These are phyloP conservation scores for Parachaetomium inaequale DNA, from an alignment of 495 filamentous ascomycete genomes.

Conservation along the genomic window DNA sequence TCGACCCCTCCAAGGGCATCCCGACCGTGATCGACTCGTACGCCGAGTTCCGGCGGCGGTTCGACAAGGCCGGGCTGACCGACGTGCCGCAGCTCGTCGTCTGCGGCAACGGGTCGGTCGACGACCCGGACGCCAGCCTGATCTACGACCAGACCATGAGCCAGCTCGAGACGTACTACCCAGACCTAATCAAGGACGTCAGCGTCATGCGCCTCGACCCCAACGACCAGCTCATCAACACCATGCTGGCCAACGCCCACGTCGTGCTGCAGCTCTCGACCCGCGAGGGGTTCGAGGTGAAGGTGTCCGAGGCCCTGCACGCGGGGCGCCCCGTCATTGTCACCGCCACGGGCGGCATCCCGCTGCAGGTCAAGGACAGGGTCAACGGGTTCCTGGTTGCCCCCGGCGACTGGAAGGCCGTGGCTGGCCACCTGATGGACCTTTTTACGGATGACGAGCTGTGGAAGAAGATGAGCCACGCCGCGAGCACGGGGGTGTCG, in stretches of 20 bases:
- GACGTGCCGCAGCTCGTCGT: constrained; percentile 71
- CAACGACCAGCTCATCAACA: constrained; percentile 78
- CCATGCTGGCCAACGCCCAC: constrained; percentile 68
- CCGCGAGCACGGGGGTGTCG: constrained; percentile 62
- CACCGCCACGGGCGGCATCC: constrained; percentile 74
- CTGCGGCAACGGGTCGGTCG: constrained; percentile 74
- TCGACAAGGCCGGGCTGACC: constrained; percentile 43
- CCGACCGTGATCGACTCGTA: constrained; percentile 76
- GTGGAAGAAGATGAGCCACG: constrained; percentile 64
- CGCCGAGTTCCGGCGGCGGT: constrained; percentile 62
- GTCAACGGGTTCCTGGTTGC: constrained; percentile 77
- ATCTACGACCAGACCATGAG: constrained; percentile 70
- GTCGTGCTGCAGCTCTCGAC: constrained; percentile 77
- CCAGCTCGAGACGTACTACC: constrained; percentile 56
- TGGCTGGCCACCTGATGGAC: constrained; percentile 65
- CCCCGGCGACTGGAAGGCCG: constrained; percentile 66
- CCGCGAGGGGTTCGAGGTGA: constrained; percentile 85
- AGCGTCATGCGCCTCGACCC: constrained; percentile 75
- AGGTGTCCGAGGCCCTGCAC: constrained; percentile 83
- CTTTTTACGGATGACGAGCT: constrained; percentile 64
- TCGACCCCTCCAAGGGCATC: constrained; percentile 85
- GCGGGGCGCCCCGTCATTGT: constrained; percentile 82
- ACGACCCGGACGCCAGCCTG: constrained; percentile 74
- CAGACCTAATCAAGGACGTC: constrained; percentile 53
- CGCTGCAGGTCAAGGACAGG: constrained; percentile 69